A percentile compares a stretch with the other conserved stretches of the same genome.
These are phyloP conservation scores for Talaromyces funiculosus DNA, from an alignment of 2,329 filamentous ascomycete species.

Conservation along the genomic window DNA sequence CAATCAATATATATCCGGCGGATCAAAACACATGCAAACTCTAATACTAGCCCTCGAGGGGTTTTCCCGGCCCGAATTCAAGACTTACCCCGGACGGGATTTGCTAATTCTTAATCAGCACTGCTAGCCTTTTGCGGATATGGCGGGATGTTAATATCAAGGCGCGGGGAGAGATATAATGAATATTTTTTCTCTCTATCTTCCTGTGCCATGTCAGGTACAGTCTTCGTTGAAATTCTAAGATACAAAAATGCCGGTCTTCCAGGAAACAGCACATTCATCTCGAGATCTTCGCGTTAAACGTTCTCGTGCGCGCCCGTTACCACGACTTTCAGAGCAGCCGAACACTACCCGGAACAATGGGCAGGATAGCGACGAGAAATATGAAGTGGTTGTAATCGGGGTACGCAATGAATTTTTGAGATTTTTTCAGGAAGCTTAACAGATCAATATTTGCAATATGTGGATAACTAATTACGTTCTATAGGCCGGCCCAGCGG, in stretches of 20 bases:
- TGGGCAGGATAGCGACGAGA: conserved; percentile 18
- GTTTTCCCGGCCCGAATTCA: background rate
- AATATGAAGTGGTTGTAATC: conserved; percentile 40
- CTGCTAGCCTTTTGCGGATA: background rate
- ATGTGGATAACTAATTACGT: conserved; percentile 6
- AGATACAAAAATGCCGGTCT: background rate
- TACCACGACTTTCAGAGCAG: conserved; percentile 30
- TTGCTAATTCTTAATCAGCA: background rate
- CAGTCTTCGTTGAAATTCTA: background rate
- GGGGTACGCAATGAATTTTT: conserved; percentile 23
- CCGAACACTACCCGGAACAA: conserved; percentile 10
- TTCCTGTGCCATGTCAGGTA: background rate
- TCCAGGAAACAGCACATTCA: conserved; percentile 1
- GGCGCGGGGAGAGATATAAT: background rate
- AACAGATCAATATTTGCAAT: background rate
- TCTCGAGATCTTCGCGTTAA: conserved; percentile 36
- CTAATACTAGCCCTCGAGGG: background rate
- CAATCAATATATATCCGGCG: background rate
- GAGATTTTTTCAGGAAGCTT: too few relatives aligned
- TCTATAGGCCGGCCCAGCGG: conserved; percentile 37
- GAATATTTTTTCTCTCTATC: background rate
- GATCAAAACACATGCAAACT: background rate
- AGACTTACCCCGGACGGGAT: background rate
- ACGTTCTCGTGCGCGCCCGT: conserved; percentile 35
- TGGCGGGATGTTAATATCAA: background rate